Base-by-base conservation (phyloP, 108 stramenopile genomes). In the Schizochytrium sp. region DNA sequence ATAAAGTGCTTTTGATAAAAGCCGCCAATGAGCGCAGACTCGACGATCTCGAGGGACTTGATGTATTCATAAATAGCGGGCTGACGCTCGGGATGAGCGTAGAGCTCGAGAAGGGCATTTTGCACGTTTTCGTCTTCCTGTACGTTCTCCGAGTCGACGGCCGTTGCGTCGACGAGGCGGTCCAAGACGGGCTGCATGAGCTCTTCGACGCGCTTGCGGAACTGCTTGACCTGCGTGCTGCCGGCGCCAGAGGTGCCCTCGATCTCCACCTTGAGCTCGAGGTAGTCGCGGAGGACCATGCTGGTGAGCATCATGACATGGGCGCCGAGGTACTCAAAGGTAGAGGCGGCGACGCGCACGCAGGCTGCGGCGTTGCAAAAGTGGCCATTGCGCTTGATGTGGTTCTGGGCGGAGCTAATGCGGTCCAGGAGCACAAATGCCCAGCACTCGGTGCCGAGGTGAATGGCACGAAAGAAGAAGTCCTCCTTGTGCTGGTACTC, bases 401-500 rank as follows among this genome's bases (percentile, higher is more conserved):
- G 88, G 53, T 25, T 53, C 28, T 43, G 18, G 4, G 90, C 90
- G 43, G 69, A 72, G 12, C 88, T 48, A 5, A 90, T 57, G 12
- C 90, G 59, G 23, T 57, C 25, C 16, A 88, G 60, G 25, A 72
- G 87, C 51, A 88, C 60, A 60, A 90, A 90, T 5, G 90, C 90
- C 90, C 90, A 90, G 88, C 90, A 90, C 88, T 90, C 90, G 18
- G 90, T 90, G 14, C 90, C 88, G 45, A 90, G 58, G 88, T 90
- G 90, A 5, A 90, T 72, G 44, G 57, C 44, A 23, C 90, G 88
- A 57, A 90, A 90, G 90, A 90, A 90, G 72, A 90, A 90, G 48
- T 90, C 90, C 72, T 90, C 90, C 16, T 59, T 72, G 58, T 90
- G 90, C 57, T n/a, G 43, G 88, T 90, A 90, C 18, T 88, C 87